Conservation (phyloP, 495 filamentous ascomycete genomes). For the Tuber melanosporum region DNA sequence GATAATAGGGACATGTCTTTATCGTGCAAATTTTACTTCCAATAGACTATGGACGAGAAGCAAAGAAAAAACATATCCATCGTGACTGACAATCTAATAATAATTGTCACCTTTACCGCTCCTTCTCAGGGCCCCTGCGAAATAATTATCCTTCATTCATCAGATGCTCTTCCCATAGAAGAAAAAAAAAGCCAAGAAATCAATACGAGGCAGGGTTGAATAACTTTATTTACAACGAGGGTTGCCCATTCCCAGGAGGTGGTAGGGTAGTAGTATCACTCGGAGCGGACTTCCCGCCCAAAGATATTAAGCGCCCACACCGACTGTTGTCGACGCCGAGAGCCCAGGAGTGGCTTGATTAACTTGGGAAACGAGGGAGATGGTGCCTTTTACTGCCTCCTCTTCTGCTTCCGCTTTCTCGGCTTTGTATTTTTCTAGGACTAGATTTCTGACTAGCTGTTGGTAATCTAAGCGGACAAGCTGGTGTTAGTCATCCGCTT, state of each 20-base stretch:
- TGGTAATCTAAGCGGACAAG: constrained; percentile 48
- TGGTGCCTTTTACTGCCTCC: neutral
- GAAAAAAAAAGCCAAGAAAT: too few species aligned
- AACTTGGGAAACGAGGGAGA: neutral
- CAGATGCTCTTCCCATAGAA: neutral
- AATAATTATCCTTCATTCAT: neutral
- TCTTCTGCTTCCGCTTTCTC: constrained; percentile 36
- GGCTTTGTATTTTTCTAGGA: constrained; percentile 48
- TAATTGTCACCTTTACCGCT: neutral
- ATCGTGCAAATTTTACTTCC: too few species aligned
- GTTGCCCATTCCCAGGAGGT: neutral
- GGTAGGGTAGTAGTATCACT: neutral
- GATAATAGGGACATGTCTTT: neutral
- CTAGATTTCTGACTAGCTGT: constrained; percentile 51
- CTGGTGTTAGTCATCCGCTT: neutral
- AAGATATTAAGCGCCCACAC: neutral
- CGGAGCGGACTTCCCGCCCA: neutral
- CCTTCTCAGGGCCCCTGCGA: neutral
- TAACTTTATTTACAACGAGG: neutral
- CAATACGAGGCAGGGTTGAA: neutral
- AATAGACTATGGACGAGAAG: too few species aligned
- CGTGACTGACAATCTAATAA: neutral
- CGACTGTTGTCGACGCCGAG: neutral
- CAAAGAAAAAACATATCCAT: neutral
- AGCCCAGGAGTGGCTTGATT: neutral